These are phyloP conservation scores for Byssothecium circinans DNA, from an alignment of 2,329 filamentous ascomycete species.

Conservation along the genomic window DNA sequence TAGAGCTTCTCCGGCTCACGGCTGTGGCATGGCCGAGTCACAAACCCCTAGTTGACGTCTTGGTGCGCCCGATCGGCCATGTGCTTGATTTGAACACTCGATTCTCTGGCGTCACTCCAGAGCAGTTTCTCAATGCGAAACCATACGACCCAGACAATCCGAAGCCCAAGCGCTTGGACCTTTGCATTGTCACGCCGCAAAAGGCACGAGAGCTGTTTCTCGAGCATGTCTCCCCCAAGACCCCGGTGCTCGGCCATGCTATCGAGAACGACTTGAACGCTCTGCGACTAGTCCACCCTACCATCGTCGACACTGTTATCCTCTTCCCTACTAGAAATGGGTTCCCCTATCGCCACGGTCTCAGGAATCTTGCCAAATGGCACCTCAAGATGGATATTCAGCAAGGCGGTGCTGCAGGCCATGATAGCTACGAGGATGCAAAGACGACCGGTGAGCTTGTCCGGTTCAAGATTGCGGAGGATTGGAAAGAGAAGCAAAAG, in stretches of 20 bases:
- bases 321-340: constrained; percentile 78
- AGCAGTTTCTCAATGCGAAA: constrained; percentile 71
- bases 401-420: constrained; percentile 66
- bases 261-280: constrained; percentile 94
- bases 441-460: constrained; percentile 86
- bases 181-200: constrained; percentile 77
- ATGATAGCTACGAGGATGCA: constrained; percentile 92
- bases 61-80: constrained; percentile 81
- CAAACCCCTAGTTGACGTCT: constrained; percentile 74
- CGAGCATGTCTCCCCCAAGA: constrained; percentile 70
- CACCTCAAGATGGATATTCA: constrained; percentile 79
- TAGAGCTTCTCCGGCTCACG: constrained; percentile 89
- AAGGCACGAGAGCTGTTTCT: constrained; percentile 78
- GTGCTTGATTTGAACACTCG: constrained; percentile 88
- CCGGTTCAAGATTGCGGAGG: constrained; percentile 66
- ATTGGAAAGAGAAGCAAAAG: constrained; percentile 68
- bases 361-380: constrained; percentile 73
- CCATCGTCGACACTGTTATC: constrained; percentile 80
- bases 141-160: constrained; percentile 32
- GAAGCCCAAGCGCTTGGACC: constrained; percentile 32
- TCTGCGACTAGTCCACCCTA: constrained; percentile 79
- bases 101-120: constrained; percentile 82
- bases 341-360: constrained; percentile 73
- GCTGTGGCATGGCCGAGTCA: constrained; percentile 84
- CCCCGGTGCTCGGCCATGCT: constrained; percentile 87